Evolutionary conservation across 768 basidiomycete genomes (phyloP), one percentile per base, ranked within the genome.

Genomic region (Cyathus striatus): DNA sequence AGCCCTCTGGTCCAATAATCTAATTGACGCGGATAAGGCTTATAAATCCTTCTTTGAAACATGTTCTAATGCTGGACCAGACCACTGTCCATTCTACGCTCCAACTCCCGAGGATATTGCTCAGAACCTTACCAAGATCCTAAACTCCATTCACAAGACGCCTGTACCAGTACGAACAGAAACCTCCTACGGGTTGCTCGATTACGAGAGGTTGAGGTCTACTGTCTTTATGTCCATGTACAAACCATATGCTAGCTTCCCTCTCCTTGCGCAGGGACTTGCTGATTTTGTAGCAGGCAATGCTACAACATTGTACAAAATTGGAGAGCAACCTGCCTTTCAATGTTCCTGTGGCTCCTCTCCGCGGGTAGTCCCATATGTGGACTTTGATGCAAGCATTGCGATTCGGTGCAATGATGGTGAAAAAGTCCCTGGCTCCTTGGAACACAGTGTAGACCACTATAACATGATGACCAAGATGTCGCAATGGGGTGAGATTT

Each of bases 11-110:
- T 37, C 41, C 7, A 56, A 51, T 36, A 49, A 48, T 46, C 23
- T 45, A 23, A 25, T 20, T 1, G 66, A 72, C 41, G 62, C 69
- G 2, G 60, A 66, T 17, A 66, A 69, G 45, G 53, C 55, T 0
- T 47, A 69, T 46, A 49, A 62, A 17, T 42, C 44, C 5, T 72
- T 75, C 47, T 66, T 62, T 41, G 49, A 56, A 2, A 56, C 55
- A 14, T 73, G 72, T 42, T 56, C 57, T 27, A 53, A 57, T 0
- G 70, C 66, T 1, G 72, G 70, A 0, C 64, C 66, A 1, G 32
- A 43, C 5, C 39, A 26, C 2, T 73, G 72, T 45, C 38, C 64
- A 3, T 70, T 73, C 53, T 68, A 64, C 50, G 63, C 68, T 6
- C 55, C 65, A 0, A 61, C 59, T 1, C 49, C 71, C 1, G 50